A percentile compares a stretch with the other conserved stretches of the same genome.
These are phyloP conservation scores for Lipomyces sp. DNA, from an alignment of 805 yeast genomes.

Conservation along the genomic window DNA sequence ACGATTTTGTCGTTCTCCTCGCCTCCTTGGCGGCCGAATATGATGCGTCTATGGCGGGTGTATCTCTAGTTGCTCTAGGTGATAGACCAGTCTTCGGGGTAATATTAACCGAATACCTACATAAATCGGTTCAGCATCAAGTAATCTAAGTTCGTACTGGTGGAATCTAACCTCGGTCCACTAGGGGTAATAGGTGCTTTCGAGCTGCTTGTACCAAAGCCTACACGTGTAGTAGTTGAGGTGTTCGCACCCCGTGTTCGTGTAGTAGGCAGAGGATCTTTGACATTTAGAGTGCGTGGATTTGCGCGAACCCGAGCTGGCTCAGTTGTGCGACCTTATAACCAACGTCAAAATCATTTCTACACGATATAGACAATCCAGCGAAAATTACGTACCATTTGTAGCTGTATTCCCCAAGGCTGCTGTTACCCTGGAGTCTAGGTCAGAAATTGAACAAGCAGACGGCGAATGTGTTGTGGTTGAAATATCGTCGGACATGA, in stretches of 20 bases:
- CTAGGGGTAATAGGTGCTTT: neutral
- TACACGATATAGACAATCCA: neutral
- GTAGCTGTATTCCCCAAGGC: neutral
- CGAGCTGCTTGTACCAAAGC: neutral
- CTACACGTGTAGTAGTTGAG: slow-evolving; percentile 1
- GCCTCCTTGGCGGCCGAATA: neutral
- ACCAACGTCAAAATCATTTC: neutral
- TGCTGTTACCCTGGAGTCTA: neutral
- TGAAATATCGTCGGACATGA: neutral
- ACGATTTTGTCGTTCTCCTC: neutral
- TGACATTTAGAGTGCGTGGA: neutral
- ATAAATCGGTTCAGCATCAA: neutral
- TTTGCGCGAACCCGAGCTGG: neutral
- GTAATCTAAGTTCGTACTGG: neutral
- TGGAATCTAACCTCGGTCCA: neutral
- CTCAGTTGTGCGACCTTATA: neutral
- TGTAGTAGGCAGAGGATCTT: neutral
- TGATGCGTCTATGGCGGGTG: neutral
- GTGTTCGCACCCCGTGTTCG: neutral
- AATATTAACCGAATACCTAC: neutral
- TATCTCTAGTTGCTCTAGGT: neutral
- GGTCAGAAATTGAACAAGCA: neutral
- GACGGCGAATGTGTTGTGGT: neutral
- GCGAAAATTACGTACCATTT: neutral
- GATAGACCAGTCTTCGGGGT: neutral